phyloP scores from a whole-genome alignment of 1,139 yeast species.

The Barnettozyma hawaiiensis region DNA sequence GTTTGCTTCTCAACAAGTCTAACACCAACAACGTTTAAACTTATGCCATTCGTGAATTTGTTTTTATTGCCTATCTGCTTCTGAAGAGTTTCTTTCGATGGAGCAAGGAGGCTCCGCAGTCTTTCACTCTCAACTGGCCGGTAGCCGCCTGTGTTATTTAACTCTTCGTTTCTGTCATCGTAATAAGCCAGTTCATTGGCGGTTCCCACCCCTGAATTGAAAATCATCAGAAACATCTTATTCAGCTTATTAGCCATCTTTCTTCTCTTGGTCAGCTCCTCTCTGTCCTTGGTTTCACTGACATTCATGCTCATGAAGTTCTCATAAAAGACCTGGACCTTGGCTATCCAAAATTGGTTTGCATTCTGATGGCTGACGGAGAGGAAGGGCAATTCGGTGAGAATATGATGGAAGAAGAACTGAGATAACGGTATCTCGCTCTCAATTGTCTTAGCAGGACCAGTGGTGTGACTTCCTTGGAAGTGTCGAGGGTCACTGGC shows the following conservation, averaged over 20 bases:
- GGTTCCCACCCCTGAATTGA: constrained; percentile 71
- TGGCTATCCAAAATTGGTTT: constrained; percentile 64
- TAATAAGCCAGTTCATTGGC: constrained; percentile 50
- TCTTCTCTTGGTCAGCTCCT: constrained; percentile 66
- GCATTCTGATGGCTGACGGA: constrained; percentile 42
- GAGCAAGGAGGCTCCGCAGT: constrained; percentile 39
- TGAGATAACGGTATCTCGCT: constrained; percentile 55
- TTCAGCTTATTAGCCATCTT: constrained; percentile 55
- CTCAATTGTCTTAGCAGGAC: background rate
- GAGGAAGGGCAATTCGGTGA: constrained; percentile 72
- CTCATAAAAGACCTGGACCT: constrained; percentile 76
- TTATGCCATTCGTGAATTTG: constrained; percentile 51
- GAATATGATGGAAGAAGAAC: constrained; percentile 56
- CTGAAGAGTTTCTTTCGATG: constrained; percentile 49
- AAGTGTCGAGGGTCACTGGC: constrained; percentile 28
- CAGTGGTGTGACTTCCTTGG: background rate
- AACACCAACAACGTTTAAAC: constrained; percentile 64
- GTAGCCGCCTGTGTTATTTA: constrained; percentile 19
- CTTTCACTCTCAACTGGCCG: constrained; percentile 23
- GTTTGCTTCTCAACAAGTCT: constrained; percentile 15
- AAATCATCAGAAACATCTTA: constrained; percentile 58
- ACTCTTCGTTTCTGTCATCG: constrained; percentile 29
- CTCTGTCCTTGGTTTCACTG: constrained; percentile 65
- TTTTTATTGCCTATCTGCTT: constrained; percentile 40
- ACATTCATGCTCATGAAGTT: constrained; percentile 66